Base-by-base conservation (phyloP, 2,329 filamentous ascomycete genomes). In the Colletotrichum viniferum region DNA sequence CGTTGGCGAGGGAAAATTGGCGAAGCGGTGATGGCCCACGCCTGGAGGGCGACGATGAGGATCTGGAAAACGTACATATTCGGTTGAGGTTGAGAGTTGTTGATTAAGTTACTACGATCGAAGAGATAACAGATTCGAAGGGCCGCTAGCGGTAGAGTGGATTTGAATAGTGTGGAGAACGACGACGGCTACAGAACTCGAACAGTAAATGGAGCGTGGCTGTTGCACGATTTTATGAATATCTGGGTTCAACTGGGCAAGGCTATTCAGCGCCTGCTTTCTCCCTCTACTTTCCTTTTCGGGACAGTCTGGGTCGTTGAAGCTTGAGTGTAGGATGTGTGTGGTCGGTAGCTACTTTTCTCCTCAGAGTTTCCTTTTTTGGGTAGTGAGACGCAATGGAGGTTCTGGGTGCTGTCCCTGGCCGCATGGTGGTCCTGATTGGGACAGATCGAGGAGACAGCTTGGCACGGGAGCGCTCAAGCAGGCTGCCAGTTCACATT, bases 341-440 rank as follows among this genome's bases (percentile, higher is more conserved):
- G 43, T 73, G 48, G 43, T 16, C 34, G 14, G 62, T 16, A 60
- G 55, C 69, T 76, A 64, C 69, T 48, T 76, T 76, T 73, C 73
- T 76, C 69, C 69, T 14, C 32, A 7, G 21, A 14, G 16, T 68
- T 73, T 30, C 69, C 73, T 38, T 9, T 76, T 71, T 69, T 30
- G 63, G 64, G 73, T 48, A n/a, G n/a, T 73, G 63, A 65, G 73
- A 76, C 69, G 48, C 73, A 73, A 36, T 52, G 26, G 18, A 61
- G 14, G 43, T 48, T 73, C 48, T 66, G 67, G 72, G 16, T 65
- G 26, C 34, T 48, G 18, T 48, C 32, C 64, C 58, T 32, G 58
- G n/a, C 73, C 63, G 63, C 69, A 75, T 75, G 73, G 62, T 26
- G 69, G 73, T 61, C 62, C 69, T 58, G 24, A 74, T 66, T 34